Conservation (phyloP, 2,329 filamentous ascomycete genomes). For the Lasiodiplodia theobromae region DNA sequence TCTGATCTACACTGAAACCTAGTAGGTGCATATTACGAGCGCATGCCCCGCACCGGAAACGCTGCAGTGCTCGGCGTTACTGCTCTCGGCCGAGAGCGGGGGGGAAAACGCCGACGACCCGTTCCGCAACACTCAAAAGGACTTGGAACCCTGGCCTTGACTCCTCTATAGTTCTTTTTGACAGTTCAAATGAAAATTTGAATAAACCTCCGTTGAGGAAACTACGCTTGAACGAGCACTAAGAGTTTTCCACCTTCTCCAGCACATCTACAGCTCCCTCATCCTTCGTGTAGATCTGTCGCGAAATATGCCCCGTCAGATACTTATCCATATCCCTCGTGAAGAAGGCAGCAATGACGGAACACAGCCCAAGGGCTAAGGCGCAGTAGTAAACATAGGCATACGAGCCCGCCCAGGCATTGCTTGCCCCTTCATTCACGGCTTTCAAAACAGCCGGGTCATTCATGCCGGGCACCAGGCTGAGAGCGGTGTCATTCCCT, state of each 20-base stretch:
- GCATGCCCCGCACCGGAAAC: no score
- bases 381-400: slow-evolving; percentile 38
- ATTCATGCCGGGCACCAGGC: slow-evolving; percentile 29
- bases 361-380: slow-evolving; percentile 33
- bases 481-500: slow-evolving; percentile 31
- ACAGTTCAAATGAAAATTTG: no score
- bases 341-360: slow-evolving; percentile 32
- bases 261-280: slow-evolving; percentile 30
- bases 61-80: no score
- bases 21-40: no score
- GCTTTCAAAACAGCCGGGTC: slow-evolving; percentile 32
- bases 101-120: no score
- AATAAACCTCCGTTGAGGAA: no score
- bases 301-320: slow-evolving; percentile 35
- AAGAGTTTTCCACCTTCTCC: slow-evolving; percentile 7
- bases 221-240: no score
- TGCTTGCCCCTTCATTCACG: slow-evolving; percentile 32
- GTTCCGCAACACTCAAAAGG: no score
- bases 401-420: slow-evolving; percentile 34
- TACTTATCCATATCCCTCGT: slow-evolving; percentile 36
- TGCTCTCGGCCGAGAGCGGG: no score
- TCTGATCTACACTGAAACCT: no score
- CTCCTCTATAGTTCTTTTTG: no score
- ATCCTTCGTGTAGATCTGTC: slow-evolving; percentile 33
- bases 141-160: no score